These are phyloP conservation scores for Cladosporium sp. DNA, from an alignment of 2,329 filamentous ascomycete genomes.

Conservation along the genomic window DNA sequence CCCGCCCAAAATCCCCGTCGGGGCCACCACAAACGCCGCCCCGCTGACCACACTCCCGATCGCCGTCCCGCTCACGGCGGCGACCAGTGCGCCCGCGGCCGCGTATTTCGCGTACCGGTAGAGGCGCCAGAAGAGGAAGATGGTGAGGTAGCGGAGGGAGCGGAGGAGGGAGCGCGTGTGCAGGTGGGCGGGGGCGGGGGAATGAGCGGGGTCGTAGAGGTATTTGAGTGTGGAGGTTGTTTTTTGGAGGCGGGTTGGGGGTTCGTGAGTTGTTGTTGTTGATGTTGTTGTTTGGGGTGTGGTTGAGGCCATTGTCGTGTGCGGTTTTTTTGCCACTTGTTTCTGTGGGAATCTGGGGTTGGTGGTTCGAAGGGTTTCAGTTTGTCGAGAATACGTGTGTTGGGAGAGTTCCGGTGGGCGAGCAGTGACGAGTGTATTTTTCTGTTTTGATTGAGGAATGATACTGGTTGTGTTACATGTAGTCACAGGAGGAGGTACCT, in stretches of 20 bases:
- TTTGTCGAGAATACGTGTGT: too few species aligned
- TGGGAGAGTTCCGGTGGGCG: too few species aligned
- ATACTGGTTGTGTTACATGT: too few species aligned
- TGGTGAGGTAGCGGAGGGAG: conserved; percentile 33
- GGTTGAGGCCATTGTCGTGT: too few species aligned
- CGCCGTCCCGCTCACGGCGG: conserved; percentile 35
- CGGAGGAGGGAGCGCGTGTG: conserved; percentile 42
- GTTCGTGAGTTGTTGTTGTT: not conserved
- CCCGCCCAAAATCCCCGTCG: conserved; percentile 37
- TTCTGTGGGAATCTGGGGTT: too few species aligned
- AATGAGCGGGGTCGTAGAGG: conserved; percentile 32
- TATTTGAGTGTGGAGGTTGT: conserved; percentile 32
- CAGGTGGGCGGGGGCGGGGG: conserved; percentile 26
- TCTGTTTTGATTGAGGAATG: too few species aligned
- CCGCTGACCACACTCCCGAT: conserved; percentile 35
- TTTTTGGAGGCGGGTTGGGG: conserved; percentile 10
- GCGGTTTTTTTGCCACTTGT: too few species aligned
- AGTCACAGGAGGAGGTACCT: too few species aligned
- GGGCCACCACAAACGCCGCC: conserved; percentile 39
- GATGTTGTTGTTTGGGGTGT: too few species aligned
- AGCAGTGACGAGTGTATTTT: too few species aligned
- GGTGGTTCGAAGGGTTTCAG: too few species aligned
- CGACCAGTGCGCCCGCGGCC: conserved; percentile 36
- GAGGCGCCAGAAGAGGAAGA: conserved; percentile 41
- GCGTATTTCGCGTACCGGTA: conserved; percentile 42